Conservation (phyloP, 225 moss, liverwort and hornwort genomes). For the Ulota crispa region DNA sequence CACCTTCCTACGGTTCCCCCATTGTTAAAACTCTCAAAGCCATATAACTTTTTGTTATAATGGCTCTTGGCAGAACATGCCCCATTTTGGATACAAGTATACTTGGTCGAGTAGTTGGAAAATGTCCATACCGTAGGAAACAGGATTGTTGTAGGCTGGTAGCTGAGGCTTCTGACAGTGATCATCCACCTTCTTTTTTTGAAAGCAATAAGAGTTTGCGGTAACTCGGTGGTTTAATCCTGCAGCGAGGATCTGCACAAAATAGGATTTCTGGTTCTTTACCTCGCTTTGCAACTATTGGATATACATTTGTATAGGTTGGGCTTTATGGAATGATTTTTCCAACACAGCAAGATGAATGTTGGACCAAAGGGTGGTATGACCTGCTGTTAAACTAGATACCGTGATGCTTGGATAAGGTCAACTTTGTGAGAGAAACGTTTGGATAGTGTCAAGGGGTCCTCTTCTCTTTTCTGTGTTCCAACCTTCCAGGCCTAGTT, state of each 20-base stretch:
- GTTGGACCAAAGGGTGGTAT: background rate
- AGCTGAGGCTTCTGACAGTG: background rate
- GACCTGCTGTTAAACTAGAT: background rate
- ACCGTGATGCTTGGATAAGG: too few species aligned
- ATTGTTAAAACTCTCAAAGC: background rate
- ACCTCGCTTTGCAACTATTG: background rate
- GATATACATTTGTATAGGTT: conserved; percentile 13
- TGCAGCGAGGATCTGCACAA: conserved; percentile 1
- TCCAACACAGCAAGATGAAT: background rate
- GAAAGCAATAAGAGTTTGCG: background rate
- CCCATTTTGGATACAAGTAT: conserved; percentile 1
- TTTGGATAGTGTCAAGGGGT: too few species aligned
- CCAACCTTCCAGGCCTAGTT: too few species aligned
- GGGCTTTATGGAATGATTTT: background rate
- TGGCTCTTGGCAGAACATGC: conserved; percentile 9
- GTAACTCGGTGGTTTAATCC: background rate
- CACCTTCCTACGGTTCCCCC: background rate
- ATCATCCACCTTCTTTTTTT: background rate
- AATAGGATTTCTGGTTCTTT: background rate
- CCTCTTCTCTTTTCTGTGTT: too few species aligned
- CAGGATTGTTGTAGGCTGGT: background rate
- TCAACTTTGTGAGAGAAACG: too few species aligned
- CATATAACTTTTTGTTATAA: background rate
- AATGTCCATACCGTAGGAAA: conserved; percentile 9
- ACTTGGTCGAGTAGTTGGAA: conserved; percentile 1